Evolutionary conservation across 2,329 filamentous ascomycete species (phyloP).

Genomic region (Coniochaeta sp.): DNA sequence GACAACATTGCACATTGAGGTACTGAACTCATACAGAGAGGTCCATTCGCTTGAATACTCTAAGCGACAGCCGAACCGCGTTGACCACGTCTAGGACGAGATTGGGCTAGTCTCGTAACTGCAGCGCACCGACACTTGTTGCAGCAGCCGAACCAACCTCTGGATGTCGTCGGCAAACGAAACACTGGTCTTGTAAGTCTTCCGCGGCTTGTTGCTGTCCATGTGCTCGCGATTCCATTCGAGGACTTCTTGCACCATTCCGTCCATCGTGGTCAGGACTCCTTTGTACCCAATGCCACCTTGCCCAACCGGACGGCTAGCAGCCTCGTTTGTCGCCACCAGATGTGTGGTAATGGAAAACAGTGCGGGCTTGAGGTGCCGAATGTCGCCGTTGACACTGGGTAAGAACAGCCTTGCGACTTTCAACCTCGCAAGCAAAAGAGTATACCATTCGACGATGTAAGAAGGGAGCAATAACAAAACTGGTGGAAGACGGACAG

Average conservation of each 20-base stretch:
- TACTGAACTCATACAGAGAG: no score
- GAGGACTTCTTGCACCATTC: slow-evolving; percentile 29
- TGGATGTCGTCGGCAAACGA: slow-evolving; percentile 30
- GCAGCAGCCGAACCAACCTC: slow-evolving; percentile 10
- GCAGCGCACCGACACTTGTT: not conserved
- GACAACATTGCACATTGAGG: not conserved
- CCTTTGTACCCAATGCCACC: slow-evolving; percentile 34
- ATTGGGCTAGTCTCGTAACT: no score
- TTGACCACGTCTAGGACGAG: no score
- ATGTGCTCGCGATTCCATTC: slow-evolving; percentile 32
- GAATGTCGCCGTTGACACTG: slow-evolving; percentile 19
- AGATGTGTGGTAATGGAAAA: slow-evolving; percentile 27
- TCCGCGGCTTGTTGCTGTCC: slow-evolving; percentile 19
- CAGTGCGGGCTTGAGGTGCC: slow-evolving; percentile 29
- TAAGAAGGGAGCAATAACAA: slow-evolving; percentile 29
- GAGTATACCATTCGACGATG: slow-evolving; percentile 26
- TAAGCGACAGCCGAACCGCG: no score
- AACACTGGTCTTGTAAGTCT: slow-evolving; percentile 28
- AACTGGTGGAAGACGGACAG: slow-evolving; percentile 24
- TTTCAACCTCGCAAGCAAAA: slow-evolving; percentile 13
- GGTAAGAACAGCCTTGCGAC: slow-evolving; percentile 11
- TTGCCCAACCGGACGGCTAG: slow-evolving; percentile 25
- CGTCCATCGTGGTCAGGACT: slow-evolving; percentile 30
- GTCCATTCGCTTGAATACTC: no score
- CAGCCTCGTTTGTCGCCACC: slow-evolving; percentile 28